Base-by-base conservation (phyloP, 805 yeast species). In the Candida montana region DNA sequence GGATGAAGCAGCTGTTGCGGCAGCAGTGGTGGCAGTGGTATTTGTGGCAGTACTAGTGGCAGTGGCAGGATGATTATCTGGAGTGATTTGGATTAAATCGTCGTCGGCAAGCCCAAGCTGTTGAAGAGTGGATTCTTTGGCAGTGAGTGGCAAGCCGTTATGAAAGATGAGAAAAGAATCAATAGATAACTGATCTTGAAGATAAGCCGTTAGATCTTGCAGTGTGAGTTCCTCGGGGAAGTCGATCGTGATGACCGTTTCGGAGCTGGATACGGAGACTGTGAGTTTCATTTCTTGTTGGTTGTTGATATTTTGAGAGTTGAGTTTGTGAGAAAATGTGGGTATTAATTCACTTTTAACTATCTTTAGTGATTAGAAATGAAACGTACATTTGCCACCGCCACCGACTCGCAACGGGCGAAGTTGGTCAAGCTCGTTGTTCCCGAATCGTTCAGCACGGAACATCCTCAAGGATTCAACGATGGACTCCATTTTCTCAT, bases 191-290 rank as follows among this genome's bases (percentile, higher is more conserved):
- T 82, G 84, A 13, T 62, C 52, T 0, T 57, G 52, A 4, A 89
- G 55, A 48, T 82, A 78, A 0, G 91, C 95, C 45, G 75, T 71
- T 49, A 90, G 72, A 57, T 89, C 96, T 12, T 59, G 67, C 9
- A 88, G 57, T 0, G 77, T 58, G 68, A 88, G 72, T 12, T 81
- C 83, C 1, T 65, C 74, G 4, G 86, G 74, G 5, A 87, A 72
- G 39, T 88, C 95, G 1, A 85, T 40, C 2, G 67, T 61, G 10
- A 53, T 35, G 8, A 53, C 19, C 6, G 34, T 37, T 3, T 51
- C 58, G 9, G 42, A 39, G 27, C 39, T 33, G 20, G 50, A 52
- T 12, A 53, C 36, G 0, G 52, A 39, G 0, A 53, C 55, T 1
- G 54, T 50, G 21, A 56, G 30, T 12, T 33, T 40, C 40, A 35